Percentiles rank a stretch among this genome's conserved stretches.
Evolutionary conservation across 106 monocot genomes (phyloP).

Genomic region (Gastrodia elata): DNA sequence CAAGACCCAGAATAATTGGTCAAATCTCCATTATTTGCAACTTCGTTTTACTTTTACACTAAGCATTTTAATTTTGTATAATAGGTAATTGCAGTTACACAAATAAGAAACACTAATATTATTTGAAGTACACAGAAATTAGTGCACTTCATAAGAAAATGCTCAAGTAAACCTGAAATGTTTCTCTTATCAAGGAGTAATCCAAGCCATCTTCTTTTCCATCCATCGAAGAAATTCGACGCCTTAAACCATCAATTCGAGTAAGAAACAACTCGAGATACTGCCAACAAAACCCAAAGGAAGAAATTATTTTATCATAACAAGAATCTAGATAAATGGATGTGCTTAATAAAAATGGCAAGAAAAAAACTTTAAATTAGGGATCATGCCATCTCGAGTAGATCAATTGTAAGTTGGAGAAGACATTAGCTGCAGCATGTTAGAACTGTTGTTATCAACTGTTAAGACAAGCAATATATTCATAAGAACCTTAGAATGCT

Average conservation of each 20-base stretch:
- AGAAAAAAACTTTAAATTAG: not conserved
- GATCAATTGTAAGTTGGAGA: not conserved
- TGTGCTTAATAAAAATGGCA: not conserved
- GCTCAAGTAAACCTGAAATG: slow-evolving; percentile 54
- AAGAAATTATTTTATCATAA: not conserved
- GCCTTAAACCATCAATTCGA: slow-evolving; percentile 76
- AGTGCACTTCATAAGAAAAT: not conserved
- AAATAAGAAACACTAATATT: not conserved
- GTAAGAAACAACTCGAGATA: slow-evolving; percentile 88
- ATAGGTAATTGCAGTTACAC: not conserved
- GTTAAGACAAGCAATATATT: not conserved
- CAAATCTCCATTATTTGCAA: too few species aligned
- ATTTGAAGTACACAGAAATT: not conserved
- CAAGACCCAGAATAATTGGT: too few species aligned
- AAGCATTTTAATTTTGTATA: too few species aligned
- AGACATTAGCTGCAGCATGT: not conserved
- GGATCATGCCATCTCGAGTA: slow-evolving; percentile 4
- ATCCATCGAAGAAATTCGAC: slow-evolving; percentile 44
- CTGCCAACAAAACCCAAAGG: slow-evolving; percentile 34
- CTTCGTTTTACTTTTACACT: too few species aligned
- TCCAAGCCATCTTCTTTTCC: slow-evolving; percentile 36
- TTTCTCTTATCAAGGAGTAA: slow-evolving; percentile 56
- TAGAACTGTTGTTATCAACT: not conserved
- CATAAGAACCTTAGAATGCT: not conserved
- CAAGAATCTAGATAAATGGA: not conserved